These are phyloP conservation scores for Casuarina glauca DNA, from an alignment of 306 rosid species.

Conservation along the genomic window DNA sequence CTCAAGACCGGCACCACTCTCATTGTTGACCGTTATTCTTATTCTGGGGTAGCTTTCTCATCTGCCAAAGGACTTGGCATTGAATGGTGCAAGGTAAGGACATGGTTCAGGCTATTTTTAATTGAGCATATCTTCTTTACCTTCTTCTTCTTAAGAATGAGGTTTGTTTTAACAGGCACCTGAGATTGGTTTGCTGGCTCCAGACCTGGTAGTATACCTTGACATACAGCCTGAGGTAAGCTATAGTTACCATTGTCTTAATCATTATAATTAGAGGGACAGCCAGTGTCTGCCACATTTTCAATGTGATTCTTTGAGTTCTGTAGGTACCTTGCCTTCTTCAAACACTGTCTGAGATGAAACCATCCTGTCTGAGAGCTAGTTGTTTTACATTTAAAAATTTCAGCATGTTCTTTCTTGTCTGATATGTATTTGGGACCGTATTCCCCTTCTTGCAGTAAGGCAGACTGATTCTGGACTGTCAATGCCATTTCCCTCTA, in stretches of 20 bases:
- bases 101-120: background rate
- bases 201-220: slow-evolving; percentile 77
- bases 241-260: background rate
- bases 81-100: slow-evolving; percentile 89
- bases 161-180: slow-evolving; percentile 65
- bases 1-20: slow-evolving; percentile 80
- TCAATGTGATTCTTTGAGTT: background rate
- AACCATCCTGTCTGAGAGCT: background rate
- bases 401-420: background rate
- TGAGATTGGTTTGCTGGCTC: slow-evolving; percentile 80
- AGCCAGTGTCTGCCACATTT: background rate
- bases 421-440: background rate
- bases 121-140: background rate
- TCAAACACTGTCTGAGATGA: background rate
- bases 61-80: slow-evolving; percentile 83
- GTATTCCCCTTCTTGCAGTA: background rate
- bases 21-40: slow-evolving; percentile 94
- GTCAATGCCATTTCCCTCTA: background rate
- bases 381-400: background rate
- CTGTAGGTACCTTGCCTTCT: background rate
- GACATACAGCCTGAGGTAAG: slow-evolving; percentile 87
- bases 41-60: slow-evolving; percentile 96
- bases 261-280: background rate
- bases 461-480: slow-evolving; percentile 1
- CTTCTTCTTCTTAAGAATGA: slow-evolving; percentile 4